phyloP scores from a whole-genome alignment of 108 stramenopile genomes.

The Mayamaea pseudoterrestris region DNA sequence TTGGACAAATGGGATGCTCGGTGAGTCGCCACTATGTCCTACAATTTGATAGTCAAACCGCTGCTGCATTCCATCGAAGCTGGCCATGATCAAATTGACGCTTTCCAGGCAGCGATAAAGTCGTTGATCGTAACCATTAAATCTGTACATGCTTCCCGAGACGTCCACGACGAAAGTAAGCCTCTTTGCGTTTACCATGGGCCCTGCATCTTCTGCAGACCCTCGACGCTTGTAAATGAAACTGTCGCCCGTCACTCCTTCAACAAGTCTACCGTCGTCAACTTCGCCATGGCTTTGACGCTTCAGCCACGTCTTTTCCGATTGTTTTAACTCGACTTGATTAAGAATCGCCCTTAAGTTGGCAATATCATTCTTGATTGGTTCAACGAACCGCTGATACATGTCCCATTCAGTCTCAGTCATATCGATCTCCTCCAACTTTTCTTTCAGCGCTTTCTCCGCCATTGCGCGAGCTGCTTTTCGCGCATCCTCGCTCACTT shows the following conservation, averaged over 20 bases:
- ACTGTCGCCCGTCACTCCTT: constrained; percentile 69
- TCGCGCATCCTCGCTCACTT: constrained; percentile 63
- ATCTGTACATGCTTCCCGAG: constrained; percentile 82
- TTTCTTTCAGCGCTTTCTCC: constrained; percentile 45
- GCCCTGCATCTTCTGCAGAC: constrained; percentile 18
- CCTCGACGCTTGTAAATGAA: constrained; percentile 80
- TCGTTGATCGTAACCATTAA: constrained; percentile 78
- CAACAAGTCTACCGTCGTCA: constrained; percentile 78
- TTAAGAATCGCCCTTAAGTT: constrained; percentile 39
- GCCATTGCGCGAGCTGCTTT: constrained; percentile 54
- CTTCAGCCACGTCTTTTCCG: constrained; percentile 72
- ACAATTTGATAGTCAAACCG: constrained; percentile 54
- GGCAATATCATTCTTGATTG: constrained; percentile 43
- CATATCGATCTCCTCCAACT: constrained; percentile 73
- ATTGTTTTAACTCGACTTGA: constrained; percentile 27
- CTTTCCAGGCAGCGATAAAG: constrained; percentile 70
- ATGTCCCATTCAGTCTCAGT: constrained; percentile 51
- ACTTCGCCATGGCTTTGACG: constrained; percentile 74
- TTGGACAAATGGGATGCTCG: constrained; percentile 44
- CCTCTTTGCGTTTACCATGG: constrained; percentile 15
- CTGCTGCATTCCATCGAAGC: constrained; percentile 35
- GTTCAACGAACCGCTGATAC: constrained; percentile 42
- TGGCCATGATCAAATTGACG: constrained; percentile 79
- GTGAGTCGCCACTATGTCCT: constrained; percentile 64
- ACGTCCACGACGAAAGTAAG: constrained; percentile 70